Evolutionary conservation across 2,329 filamentous ascomycete genomes (phyloP).

Genomic region (Lasiodiplodia citricola): DNA sequence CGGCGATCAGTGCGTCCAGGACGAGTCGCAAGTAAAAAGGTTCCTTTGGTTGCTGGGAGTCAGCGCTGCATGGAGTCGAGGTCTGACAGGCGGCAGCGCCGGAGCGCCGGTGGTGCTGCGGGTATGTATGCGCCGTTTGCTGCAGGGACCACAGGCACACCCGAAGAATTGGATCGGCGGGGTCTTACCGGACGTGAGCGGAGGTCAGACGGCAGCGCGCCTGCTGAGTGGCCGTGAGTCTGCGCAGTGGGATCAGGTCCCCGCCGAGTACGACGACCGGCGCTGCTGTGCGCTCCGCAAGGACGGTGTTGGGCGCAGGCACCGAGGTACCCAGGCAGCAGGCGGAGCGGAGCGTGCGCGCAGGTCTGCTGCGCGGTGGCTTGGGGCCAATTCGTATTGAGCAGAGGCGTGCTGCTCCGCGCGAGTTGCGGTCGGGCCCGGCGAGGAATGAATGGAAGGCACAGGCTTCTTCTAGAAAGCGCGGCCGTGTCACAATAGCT

Average conservation of each 20-base stretch:
- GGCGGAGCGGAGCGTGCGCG: background rate
- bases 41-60: background rate
- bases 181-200: constrained; percentile 20
- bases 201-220: background rate
- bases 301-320: background rate
- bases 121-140: constrained; percentile 7
- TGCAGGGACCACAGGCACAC: constrained; percentile 22
- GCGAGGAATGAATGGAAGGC: background rate
- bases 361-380: constrained; percentile 6
- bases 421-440: background rate
- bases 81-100: constrained; percentile 14
- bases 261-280: background rate
- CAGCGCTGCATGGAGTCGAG: constrained; percentile 15
- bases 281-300: background rate
- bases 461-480: constrained; percentile 18
- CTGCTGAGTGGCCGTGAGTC: constrained; percentile 17
- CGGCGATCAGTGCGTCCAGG: constrained; percentile 22
- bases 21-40: constrained; percentile 14
- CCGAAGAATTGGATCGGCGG: constrained; percentile 18
- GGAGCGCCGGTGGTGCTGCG: constrained; percentile 2
- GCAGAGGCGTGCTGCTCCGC: background rate
- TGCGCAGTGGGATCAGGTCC: background rate
- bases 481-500: background rate
- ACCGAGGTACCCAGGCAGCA: background rate
- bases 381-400: constrained; percentile 16